Evolutionary conservation across 2,329 filamentous ascomycete genomes (phyloP).

Genomic region (Talaromyces sp.): DNA sequence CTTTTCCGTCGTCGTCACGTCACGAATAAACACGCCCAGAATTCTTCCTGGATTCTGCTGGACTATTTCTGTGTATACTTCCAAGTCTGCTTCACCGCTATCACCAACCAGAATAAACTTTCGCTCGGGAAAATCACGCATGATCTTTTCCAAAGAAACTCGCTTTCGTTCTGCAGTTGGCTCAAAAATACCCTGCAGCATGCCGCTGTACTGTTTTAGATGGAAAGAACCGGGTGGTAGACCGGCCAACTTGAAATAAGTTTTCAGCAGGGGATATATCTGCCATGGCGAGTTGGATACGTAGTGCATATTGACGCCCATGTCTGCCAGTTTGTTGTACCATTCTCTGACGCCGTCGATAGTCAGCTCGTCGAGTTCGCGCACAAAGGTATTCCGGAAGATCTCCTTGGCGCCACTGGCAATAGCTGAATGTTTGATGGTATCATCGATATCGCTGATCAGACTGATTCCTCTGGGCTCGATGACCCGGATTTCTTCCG

Average conservation of each 20-base stretch:
- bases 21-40: constrained; percentile 84
- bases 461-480: constrained; percentile 77
- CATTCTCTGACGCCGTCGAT: constrained; percentile 85
- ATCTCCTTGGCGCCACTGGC: constrained; percentile 82
- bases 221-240: constrained; percentile 87
- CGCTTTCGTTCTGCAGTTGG: constrained; percentile 94
- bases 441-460: constrained; percentile 97
- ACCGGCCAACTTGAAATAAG: constrained; percentile 73
- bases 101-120: constrained; percentile 91
- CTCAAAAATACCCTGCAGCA: constrained; percentile 97
- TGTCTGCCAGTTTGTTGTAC: constrained; percentile 70
- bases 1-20: constrained; percentile 76
- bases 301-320: constrained; percentile 89
- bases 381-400: constrained; percentile 91
- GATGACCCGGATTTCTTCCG: constrained; percentile 70
- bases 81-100: constrained; percentile 92
- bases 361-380: constrained; percentile 73
- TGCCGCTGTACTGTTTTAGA: constrained; percentile 91
- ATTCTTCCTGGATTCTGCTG: constrained; percentile 77
- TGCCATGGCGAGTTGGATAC: constrained; percentile 99
- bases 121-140: constrained; percentile 82
- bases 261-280: constrained; percentile 81
- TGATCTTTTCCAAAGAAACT: constrained; percentile 74
- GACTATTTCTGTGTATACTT: constrained; percentile 94
- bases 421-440: constrained; percentile 93